Evolutionary conservation across 2,329 filamentous ascomycete species (phyloP), one percentile per base, ranked within the genome.

Genomic region (Fusarium piperis): DNA sequence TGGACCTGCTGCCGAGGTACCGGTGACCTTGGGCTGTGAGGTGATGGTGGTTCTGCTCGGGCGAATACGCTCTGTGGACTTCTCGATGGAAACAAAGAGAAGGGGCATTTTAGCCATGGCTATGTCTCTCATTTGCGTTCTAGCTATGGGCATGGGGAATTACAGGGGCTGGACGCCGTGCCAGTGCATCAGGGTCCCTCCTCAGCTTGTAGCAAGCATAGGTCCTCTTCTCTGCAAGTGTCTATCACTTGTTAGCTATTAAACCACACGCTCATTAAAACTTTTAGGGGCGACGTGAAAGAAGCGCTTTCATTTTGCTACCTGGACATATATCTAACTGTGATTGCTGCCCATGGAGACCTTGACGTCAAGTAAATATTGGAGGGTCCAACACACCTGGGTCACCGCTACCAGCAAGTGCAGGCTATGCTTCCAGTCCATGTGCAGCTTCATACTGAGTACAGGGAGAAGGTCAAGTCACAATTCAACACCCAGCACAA

Each of bases 1-100:
- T 67, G 65, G 65, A 67, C 64, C 1, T 65, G 63, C 35, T 65
- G 63, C 16, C 8, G 39, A n/a, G 15, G 15, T 11, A 2, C 15
- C 44, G 44, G 3, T 3, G 44, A 48, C 44, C 23, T 28, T 12
- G 44, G 23, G 3, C 23, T 48, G 44, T 48, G 23, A 48, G 44
- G 6, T 20, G 12, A 48, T 48, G 9, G 15, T 48, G 23, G 2
- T n/a, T 26, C 10, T 2, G 5, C 44, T 28, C n/a, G 44, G 6
- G 10, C 23, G 15, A n/a, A 48, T n/a, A 10, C 44, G 23, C 9
- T 28, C 20, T 9, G 15, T 28, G 10, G 23, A 5, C 23, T 28
- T 28, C 23, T 48, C 23, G 6, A 28, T 48, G 23, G 23, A 8
- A 46, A 28, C 15, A 12, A 16, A 28, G 23, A 48, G 23, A 7